These are phyloP conservation scores for Eucalyptus pumila DNA, from an alignment of 345 rosid species.

Conservation along the genomic window DNA sequence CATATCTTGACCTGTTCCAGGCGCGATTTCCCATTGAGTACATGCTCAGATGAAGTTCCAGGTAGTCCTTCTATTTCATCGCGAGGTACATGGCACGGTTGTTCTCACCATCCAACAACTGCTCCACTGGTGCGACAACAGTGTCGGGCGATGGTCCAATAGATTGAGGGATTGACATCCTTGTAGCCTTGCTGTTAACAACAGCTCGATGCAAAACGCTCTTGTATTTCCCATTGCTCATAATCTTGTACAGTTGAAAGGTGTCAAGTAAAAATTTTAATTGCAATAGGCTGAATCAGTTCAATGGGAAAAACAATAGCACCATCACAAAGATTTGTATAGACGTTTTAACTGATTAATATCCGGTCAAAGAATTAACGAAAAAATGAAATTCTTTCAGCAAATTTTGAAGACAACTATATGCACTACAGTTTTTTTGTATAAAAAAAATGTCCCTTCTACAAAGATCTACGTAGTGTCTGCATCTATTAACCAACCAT, in stretches of 20 bases:
- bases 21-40: slow-evolving; percentile 19
- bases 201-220: neutral
- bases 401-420: neutral
- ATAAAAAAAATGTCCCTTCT: neutral
- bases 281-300: neutral
- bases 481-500: neutral
- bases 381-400: neutral
- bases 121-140: neutral
- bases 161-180: neutral
- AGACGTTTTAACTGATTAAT: neutral
- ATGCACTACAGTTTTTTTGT: neutral
- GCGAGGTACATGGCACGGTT: slow-evolving; percentile 8
- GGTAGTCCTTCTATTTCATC: slow-evolving; percentile 19
- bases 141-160: neutral
- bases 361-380: neutral
- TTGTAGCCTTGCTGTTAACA: neutral
- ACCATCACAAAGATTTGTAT: neutral
- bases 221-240: neutral
- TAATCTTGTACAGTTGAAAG: neutral
- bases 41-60: slow-evolving; percentile 20
- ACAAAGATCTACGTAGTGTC: neutral
- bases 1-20: slow-evolving; percentile 9
- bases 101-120: neutral
- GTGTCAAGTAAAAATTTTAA: neutral
- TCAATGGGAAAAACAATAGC: neutral